Base-by-base conservation (phyloP, 768 basidiomycete species). In the Phaeolepiota aurea region DNA sequence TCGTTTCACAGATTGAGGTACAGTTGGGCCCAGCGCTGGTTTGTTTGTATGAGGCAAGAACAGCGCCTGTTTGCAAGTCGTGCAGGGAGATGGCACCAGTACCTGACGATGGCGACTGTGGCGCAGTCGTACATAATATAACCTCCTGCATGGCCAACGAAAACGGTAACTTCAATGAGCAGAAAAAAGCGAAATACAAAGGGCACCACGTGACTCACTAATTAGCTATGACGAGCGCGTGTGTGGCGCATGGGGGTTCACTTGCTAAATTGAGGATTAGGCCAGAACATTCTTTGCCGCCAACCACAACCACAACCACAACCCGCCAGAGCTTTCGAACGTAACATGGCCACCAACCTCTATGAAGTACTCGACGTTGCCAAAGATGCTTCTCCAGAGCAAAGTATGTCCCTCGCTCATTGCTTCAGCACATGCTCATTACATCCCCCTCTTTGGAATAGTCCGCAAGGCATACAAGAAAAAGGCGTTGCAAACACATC, bases 21-120 rank as follows among this genome's bases (percentile, higher is more conserved):
- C 77, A 87, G 40, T 83, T 76, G 2, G 68, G 53, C 9, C 65
- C 60, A 15, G 87, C 70, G 46, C 65, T 82, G 2, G 85, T 82
- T 46, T 91, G 90, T 54, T 93, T 94, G 72, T 92, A 93, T 1
- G 89, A 82, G n/a, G 83, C 76, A 31, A 93, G 71, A 2, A 74
- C 66, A 4, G 76, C 66, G 35, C 87, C 80, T 0, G 82, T 86
- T 44, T 85, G 77, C 11, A 94, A 72, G 53, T 96, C 91, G 52
- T 93, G 88, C 2, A 92, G 52, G 20, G 79, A 63, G 39, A 94
- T 74, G 15, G 78, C 60, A 1, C 89, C 87, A 15, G 73, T 59
- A 2, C 77, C 78, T 19, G 69, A 44, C 19, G 51, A 59, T 5
- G 69, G 55, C 2, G 67, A 57, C 2, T 74, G 50, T 1, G 80